Percentiles rank a stretch among this genome's conserved stretches.
phyloP scores from a whole-genome alignment of 78 protist species.

The Speleostelium caveatum region DNA sequence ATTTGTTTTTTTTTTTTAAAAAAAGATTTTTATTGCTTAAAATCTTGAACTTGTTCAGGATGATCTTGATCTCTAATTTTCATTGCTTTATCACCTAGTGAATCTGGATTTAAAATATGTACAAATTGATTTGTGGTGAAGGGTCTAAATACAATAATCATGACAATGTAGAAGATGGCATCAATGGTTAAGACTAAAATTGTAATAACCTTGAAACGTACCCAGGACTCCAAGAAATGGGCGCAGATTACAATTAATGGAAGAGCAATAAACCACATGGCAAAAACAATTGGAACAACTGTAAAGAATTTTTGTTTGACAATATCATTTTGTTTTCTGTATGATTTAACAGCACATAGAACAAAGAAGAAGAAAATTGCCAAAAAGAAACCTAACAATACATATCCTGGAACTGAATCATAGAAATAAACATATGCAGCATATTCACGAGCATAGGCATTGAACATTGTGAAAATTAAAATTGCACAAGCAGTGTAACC shows the following conservation, averaged over 20 bases:
- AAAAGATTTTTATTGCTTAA: too few species aligned
- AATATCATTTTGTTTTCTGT: constrained; percentile 37
- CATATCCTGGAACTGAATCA: constrained; percentile 54
- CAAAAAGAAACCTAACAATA: constrained; percentile 24
- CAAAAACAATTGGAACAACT: constrained; percentile 5
- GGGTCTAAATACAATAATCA: constrained; percentile 27
- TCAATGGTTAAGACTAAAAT: constrained; percentile 25
- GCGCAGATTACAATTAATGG: constrained; percentile 39
- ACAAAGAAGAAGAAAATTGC: constrained; percentile 17
- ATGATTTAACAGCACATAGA: not conserved
- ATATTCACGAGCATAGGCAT: not conserved
- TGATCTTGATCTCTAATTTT: not conserved
- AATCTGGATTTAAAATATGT: constrained; percentile 20
- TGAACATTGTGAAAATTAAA: not conserved
- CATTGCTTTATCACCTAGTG: constrained; percentile 1
- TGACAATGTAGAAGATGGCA: constrained; percentile 13
- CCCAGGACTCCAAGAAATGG: constrained; percentile 68
- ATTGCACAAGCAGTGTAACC: not conserved
- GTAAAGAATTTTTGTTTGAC: constrained; percentile 39
- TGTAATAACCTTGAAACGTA: constrained; percentile 19
- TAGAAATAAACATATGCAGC: constrained; percentile 19
- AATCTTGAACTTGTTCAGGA: constrained; percentile 4
- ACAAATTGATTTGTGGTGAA: constrained; percentile 15
- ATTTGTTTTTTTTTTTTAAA: too few species aligned
- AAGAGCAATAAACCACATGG: constrained; percentile 25